Conservation (phyloP, 2,329 filamentous ascomycete genomes). For the Fusarium udum region DNA sequence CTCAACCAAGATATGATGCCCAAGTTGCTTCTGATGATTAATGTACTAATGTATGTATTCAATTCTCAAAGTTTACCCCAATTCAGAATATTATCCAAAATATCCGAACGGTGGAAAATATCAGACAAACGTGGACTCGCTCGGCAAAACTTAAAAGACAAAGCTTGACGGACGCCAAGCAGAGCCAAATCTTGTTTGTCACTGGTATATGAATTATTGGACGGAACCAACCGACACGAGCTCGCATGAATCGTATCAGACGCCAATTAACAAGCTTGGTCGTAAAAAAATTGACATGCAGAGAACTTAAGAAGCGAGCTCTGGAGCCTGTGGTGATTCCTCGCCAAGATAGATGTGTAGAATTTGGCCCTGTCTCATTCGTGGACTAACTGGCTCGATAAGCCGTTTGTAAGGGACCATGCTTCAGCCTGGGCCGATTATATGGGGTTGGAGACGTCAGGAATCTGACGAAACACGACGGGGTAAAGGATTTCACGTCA, state of each 20-base stretch:
- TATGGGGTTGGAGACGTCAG: slow-evolving; percentile 30
- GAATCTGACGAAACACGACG: slow-evolving; percentile 29
- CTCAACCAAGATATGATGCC: neutral
- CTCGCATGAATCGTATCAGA: slow-evolving; percentile 2
- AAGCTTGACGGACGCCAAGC: slow-evolving; percentile 21
- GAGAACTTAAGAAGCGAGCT: slow-evolving; percentile 2
- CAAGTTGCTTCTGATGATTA: neutral
- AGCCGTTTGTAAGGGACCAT: slow-evolving; percentile 14
- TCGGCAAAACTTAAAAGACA: slow-evolving; percentile 21
- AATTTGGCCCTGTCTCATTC: slow-evolving; percentile 24
- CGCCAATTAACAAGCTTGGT: neutral
- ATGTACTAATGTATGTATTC: neutral
- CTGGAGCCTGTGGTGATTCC: neutral
- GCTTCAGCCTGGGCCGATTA: slow-evolving; percentile 22
- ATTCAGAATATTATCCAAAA: neutral
- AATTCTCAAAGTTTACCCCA: neutral
- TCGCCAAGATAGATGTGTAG: slow-evolving; percentile 4
- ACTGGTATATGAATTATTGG: slow-evolving; percentile 20
- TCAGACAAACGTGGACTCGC: neutral
- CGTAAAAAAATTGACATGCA: neutral
- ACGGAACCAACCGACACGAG: slow-evolving; percentile 2
- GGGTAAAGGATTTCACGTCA: slow-evolving; percentile 9
- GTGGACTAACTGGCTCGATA: slow-evolving; percentile 29
- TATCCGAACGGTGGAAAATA: slow-evolving; percentile 31
- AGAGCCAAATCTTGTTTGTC: slow-evolving; percentile 22